Evolutionary conservation across 192 early-diverging fungal genomes (phyloP).

Genomic region (Piromyces finnis): DNA sequence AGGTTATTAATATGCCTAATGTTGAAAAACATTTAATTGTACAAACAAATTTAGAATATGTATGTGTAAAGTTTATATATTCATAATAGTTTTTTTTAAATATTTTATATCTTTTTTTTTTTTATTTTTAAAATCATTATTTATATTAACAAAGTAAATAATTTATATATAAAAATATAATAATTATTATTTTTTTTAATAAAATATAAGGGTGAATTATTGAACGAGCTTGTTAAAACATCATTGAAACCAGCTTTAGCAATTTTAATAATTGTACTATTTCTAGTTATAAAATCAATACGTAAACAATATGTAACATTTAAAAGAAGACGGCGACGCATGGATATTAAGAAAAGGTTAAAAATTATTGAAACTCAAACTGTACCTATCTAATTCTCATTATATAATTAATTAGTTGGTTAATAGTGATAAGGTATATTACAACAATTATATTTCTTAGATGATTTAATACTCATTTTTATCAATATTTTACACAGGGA

Average conservation of each 20-base stretch:
- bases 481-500: too few relatives aligned
- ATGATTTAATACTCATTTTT: too few relatives aligned
- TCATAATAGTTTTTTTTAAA: too few relatives aligned
- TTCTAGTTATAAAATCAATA: neutral
- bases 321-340: neutral
- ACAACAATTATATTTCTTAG: too few relatives aligned
- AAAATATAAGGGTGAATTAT: neutral
- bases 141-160: too few relatives aligned
- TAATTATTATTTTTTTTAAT: neutral
- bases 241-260: neutral
- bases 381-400: neutral
- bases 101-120: too few relatives aligned
- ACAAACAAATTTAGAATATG: neutral
- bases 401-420: too few relatives aligned
- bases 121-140: too few relatives aligned
- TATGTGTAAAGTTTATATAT: neutral
- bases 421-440: too few relatives aligned
- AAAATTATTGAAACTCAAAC: neutral
- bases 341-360: neutral
- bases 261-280: neutral
- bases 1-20: neutral
- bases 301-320: neutral
- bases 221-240: neutral
- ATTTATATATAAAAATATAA: too few relatives aligned
- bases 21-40: neutral